Base-by-base conservation (phyloP, 345 rosid species). In the Brassica juncea region DNA sequence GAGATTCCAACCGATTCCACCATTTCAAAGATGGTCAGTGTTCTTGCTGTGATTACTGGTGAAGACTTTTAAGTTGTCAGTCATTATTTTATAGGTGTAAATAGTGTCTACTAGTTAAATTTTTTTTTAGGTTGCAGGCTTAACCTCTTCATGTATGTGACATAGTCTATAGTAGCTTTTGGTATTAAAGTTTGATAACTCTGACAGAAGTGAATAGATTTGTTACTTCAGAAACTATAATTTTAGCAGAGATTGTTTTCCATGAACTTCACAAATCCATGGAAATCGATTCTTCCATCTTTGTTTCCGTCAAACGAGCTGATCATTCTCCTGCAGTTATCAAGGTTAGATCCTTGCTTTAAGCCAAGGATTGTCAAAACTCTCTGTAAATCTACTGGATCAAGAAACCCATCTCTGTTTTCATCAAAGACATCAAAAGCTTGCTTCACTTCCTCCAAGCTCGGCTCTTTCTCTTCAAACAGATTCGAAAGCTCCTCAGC, bases 1-100 rank as follows among this genome's bases (percentile, higher is more conserved):
- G 97, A 85, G 97, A 92, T 84, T 84, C 89, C 66, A 89, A 85
- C 77, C 88, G 93, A 61, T 94, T 94, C 81, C 97, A 94, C 73
- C 91, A 85, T 81, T 92, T 94, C 81, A 80, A 27, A 70, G 85
- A 86, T 75, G 97, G 94, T 9, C 62, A 42, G 5, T 94, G 97
- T 77, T 86, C 97, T 64, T 94, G 98, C 57, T 84, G 87, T 77
- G 94, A 75, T 79, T 79, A 82, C 62, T 78, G 85, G 82, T 82
- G 47, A 82, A 42, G 47, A 47, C 55, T 21, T 11, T 7, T 4
- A 68, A 66, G 37, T 42, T 42, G 49, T 42, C 4, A 70, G 14
- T 62, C 15, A 62, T 70, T 11, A 32, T 6, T 54, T 15, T 52
- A 5, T 37, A 35, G 54, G 21, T 62, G 71, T 70, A 77, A 49